Percentiles rank a stretch among this genome's conserved stretches.
These are phyloP conservation scores for Saccharomyces hybrid DNA, from an alignment of 1,139 yeast species.

Conservation along the genomic window DNA sequence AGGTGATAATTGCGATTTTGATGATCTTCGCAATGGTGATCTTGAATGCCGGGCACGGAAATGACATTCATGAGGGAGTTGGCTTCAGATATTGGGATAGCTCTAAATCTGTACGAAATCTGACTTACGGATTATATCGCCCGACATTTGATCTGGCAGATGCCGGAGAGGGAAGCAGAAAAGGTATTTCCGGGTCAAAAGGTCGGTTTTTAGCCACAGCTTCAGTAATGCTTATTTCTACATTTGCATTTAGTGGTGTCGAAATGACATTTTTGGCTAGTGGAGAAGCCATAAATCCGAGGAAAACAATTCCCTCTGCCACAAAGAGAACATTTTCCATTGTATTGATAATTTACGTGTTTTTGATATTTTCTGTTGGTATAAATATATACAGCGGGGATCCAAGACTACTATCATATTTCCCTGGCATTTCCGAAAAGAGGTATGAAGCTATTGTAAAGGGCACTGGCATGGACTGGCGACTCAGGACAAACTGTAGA, in stretches of 20 bases:
- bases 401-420: conserved; percentile 44
- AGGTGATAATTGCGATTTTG: conserved; percentile 44
- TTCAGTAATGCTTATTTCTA: conserved; percentile 54
- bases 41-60: conserved; percentile 42
- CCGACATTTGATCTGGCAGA: conserved; percentile 57
- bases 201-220: conserved; percentile 62
- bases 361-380: conserved; percentile 62
- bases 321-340: conserved; percentile 67
- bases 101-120: conserved; percentile 43
- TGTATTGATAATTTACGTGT: conserved; percentile 54
- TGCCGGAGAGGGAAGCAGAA: conserved; percentile 36
- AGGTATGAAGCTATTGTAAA: conserved; percentile 12
- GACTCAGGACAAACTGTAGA: conserved; percentile 17
- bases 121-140: conserved; percentile 64
- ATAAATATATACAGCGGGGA: conserved; percentile 70
- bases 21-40: conserved; percentile 59
- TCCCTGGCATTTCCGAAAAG: conserved; percentile 6
- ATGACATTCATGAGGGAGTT: conserved; percentile 33
- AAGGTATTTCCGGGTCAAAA: conserved; percentile 50
- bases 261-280: conserved; percentile 79
- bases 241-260: conserved; percentile 73
- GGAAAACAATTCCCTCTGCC: conserved; percentile 70
- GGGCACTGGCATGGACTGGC: conserved; percentile 23
- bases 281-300: conserved; percentile 79
- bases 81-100: conserved; percentile 67